These are phyloP conservation scores for Dalbergia cochinchinensis DNA, from an alignment of 306 rosid genomes.

Conservation along the genomic window DNA sequence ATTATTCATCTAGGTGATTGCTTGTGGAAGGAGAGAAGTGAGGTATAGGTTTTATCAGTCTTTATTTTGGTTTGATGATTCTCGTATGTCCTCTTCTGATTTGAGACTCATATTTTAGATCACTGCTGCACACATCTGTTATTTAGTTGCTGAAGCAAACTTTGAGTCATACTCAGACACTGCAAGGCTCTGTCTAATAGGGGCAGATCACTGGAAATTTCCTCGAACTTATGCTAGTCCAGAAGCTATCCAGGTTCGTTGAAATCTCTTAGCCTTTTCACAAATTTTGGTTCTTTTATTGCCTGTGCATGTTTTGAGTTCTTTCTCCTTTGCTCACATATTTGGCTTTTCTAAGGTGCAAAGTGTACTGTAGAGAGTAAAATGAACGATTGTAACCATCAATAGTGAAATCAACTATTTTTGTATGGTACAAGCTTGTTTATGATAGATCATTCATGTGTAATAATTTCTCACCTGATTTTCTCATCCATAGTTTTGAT, in stretches of 20 bases:
- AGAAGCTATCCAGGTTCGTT: conserved; percentile 92
- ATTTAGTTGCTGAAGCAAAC: conserved; percentile 92
- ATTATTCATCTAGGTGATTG: conserved; percentile 91
- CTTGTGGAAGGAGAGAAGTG: conserved; percentile 91
- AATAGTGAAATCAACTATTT: too few species aligned
- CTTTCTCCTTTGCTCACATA: background rate
- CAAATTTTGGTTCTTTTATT: conserved; percentile 33
- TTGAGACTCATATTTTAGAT: conserved; percentile 61
- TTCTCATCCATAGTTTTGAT: too few species aligned
- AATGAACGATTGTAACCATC: too few species aligned
- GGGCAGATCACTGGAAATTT: conserved; percentile 94
- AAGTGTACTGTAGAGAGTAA: too few species aligned
- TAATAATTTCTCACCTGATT: too few species aligned
- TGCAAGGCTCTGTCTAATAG: conserved; percentile 90
- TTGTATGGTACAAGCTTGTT: too few species aligned
- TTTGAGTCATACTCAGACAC: conserved; percentile 84
- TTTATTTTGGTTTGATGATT: background rate
- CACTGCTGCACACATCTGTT: conserved; percentile 95
- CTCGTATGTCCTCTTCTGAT: conserved; percentile 41
- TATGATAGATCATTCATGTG: too few species aligned
- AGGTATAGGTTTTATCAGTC: conserved; percentile 58
- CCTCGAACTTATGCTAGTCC: conserved; percentile 96
- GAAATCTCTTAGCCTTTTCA: conserved; percentile 13
- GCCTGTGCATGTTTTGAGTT: conserved; percentile 24
- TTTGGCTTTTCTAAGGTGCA: too few species aligned